Evolutionary conservation across 441 rosid genomes (phyloP).

Genomic region (Croton laevigatus): DNA sequence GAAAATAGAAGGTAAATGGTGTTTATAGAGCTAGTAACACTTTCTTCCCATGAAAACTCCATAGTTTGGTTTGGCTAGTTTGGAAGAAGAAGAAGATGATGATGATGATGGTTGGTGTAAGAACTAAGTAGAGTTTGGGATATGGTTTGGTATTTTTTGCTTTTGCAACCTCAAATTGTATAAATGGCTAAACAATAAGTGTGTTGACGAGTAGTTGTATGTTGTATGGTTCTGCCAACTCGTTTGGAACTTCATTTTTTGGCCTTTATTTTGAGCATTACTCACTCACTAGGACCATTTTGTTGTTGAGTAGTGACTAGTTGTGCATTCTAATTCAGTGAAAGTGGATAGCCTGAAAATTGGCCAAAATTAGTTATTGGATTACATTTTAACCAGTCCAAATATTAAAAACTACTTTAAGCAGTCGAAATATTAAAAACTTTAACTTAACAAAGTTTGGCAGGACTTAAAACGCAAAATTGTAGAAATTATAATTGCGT

Average conservation of each 20-base stretch:
- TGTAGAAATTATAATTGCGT: too few species aligned
- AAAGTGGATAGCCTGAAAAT: conserved; percentile 16
- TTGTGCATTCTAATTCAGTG: conserved; percentile 26
- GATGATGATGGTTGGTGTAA: conserved; percentile 21
- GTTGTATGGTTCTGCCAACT: conserved; percentile 6
- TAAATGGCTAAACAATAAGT: too few species aligned
- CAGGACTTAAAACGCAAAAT: too few species aligned
- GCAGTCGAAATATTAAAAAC: too few species aligned
- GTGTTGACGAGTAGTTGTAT: not conserved
- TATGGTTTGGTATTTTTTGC: not conserved
- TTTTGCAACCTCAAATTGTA: not conserved
- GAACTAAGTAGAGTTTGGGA: conserved; percentile 5
- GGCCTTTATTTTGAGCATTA: not conserved
- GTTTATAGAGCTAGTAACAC: conserved; percentile 54
- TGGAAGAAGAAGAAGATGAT: conserved; percentile 8
- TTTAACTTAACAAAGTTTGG: too few species aligned
- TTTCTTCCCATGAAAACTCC: conserved; percentile 54
- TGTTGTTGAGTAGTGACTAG: conserved; percentile 24
- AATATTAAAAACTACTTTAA: too few species aligned
- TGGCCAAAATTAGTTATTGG: too few species aligned
- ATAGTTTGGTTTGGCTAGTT: conserved; percentile 14
- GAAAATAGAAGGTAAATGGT: conserved; percentile 75
- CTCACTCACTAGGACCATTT: not conserved
- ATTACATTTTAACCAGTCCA: too few species aligned
- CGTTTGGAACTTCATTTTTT: not conserved